Percentiles rank a stretch among this genome's conserved stretches.
Evolutionary conservation across 2,329 filamentous ascomycete species (phyloP).

Genomic region (Monilinia aucupariae): DNA sequence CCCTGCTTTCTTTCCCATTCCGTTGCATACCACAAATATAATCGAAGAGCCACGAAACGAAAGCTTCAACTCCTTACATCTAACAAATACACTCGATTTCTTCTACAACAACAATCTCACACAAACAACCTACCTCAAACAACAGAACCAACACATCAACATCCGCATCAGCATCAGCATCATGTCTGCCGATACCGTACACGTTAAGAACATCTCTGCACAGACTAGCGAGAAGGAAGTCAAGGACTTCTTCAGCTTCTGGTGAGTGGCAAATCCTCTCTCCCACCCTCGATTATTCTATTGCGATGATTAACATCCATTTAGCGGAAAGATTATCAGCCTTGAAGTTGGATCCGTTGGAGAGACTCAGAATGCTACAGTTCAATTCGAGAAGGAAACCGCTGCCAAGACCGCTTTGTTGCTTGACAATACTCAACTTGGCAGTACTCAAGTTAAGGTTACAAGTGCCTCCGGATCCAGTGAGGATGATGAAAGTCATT

Average conservation of each 20-base stretch:
- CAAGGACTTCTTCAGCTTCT: slow-evolving; percentile 95
- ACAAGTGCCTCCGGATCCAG: slow-evolving; percentile 59
- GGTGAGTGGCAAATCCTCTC: slow-evolving; percentile 47
- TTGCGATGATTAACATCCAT: slow-evolving; percentile 23
- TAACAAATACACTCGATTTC: background rate
- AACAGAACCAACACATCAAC: background rate
- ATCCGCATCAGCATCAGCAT: slow-evolving; percentile 23
- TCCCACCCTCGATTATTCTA: background rate
- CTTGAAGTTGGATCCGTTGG: slow-evolving; percentile 67
- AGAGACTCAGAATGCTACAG: slow-evolving; percentile 75
- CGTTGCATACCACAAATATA: slow-evolving; percentile 9
- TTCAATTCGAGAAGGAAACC: slow-evolving; percentile 94
- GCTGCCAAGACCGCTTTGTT: slow-evolving; percentile 95
- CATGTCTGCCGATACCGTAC: slow-evolving; percentile 53
- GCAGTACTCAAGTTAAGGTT: slow-evolving; percentile 74
- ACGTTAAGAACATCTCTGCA: slow-evolving; percentile 83
- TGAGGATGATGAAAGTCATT: slow-evolving; percentile 53
- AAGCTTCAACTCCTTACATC: background rate
- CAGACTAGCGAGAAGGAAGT: slow-evolving; percentile 86
- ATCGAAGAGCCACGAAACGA: slow-evolving; percentile 3
- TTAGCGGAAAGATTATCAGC: slow-evolving; percentile 82
- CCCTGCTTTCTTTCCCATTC: background rate
- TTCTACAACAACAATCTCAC: background rate
- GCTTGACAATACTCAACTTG: slow-evolving; percentile 93
- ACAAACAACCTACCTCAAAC: background rate